Conservation (phyloP, 192 early-diverging fungal species). For the Rhizophagus prolifer region DNA sequence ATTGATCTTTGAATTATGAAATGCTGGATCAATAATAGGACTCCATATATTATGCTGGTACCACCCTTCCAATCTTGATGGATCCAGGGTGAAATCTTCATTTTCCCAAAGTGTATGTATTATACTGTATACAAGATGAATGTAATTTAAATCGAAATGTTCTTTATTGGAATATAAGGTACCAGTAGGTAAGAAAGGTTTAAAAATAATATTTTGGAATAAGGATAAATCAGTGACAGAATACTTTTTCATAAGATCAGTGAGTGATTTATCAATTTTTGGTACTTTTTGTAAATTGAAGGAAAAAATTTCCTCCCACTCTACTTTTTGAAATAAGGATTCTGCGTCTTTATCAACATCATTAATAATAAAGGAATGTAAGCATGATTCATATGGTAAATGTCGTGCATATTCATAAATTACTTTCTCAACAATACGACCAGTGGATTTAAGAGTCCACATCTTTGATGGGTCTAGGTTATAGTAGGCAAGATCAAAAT, state of each 20-base stretch:
- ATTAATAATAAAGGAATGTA: conserved; percentile 18
- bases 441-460: not conserved
- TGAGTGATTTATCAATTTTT: not conserved
- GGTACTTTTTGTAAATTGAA: not conserved
- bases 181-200: no score
- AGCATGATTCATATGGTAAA: not conserved
- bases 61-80: not conserved
- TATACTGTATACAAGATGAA: no score
- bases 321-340: conserved; percentile 2
- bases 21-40: not conserved
- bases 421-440: not conserved
- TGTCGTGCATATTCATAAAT: conserved; percentile 10
- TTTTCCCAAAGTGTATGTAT: no score
- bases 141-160: no score
- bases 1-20: not conserved
- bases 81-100: no score
- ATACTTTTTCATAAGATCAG: not conserved
- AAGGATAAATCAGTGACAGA: not conserved
- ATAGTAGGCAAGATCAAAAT: no score
- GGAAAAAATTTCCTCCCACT: conserved; percentile 8
- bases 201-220: not conserved
- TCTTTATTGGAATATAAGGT: no score
- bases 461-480: no score
- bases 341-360: not conserved
- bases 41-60: not conserved